Evolutionary conservation across 2,329 filamentous ascomycete species (phyloP), one percentile per base, ranked within the genome.

Genomic region (Elsinoe necatrix): DNA sequence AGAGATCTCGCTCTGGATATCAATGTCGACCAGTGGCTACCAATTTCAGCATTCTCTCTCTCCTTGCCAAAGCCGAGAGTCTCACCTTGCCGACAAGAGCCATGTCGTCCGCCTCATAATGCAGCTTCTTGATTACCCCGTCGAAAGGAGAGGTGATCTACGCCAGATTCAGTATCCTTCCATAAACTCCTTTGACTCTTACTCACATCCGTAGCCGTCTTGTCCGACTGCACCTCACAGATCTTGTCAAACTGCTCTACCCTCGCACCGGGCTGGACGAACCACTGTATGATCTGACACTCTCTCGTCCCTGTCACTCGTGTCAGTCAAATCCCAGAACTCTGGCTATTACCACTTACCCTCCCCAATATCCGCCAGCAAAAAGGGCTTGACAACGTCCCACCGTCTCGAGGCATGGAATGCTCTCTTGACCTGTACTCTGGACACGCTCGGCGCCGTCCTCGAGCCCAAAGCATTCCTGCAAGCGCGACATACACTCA

Each of bases 221-320:
- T 98, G 75, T 98, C 93, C 66, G 91, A 96, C 71, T 97, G 93
- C 43, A 98, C 95, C 75, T 98, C 93, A 74, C 93, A 98, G 47
- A 98, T 80, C 59, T 92, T 93, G 64, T 95, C 93, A 80, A 95
- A 98, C 75, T 98, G 92, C 75, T 98, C 91, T 65, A 98, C 91
- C 58, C 87, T 85, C 34, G 93, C 93, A 58, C 91, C 92, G 51
- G 95, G 90, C 73, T 96, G 87, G 63, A 98, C 92, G 70, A 97
- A 98, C 93, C 93, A 98, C 76, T 98, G 93, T 66, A 97, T 97
- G 67, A 98, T 89, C 73, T 98, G 93, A 68, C 93, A 95, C 75
- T 98, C 93, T 69, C 93, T 91, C 67, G 97, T 98, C 56, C 93
- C 93, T 93, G 64, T n/a, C n/a, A 11, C 7, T 54, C 12, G 11